Base-by-base conservation (phyloP, 2,329 filamentous ascomycete species). In the Colletotrichum lini region DNA sequence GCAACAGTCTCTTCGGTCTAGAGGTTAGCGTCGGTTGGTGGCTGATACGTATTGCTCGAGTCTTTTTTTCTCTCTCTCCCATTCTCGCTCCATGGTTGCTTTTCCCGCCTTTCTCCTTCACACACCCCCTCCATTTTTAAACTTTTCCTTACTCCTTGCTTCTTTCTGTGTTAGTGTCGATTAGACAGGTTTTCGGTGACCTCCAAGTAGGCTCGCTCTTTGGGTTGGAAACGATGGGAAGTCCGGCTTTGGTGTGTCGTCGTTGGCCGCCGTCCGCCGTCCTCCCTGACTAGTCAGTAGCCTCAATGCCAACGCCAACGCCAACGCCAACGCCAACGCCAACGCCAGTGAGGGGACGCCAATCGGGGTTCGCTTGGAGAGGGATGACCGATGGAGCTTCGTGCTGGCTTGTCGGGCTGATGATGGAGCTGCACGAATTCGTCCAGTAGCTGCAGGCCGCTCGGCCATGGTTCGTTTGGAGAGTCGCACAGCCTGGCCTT, bases 381-480 rank as follows among this genome's bases (percentile, higher is more conserved):
- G 9, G 9, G 7, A 0, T 13, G 23, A 26, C 23, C 45, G 54
- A 61, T 62, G 61, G 60, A 63, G 57, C 68, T 71, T 30, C 38
- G 45, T 50, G 52, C 62, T 67, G 63, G 58, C 57, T 47, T 54
- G 23, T 56, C 50, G n/a, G 45, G n/a, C 58, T 67, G 62, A 63
- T 67, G 68, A 57, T 62, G 68, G 57, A 23, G 26, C 50, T 67
- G 50, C 50, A 67, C 52, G 60, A 52, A 63, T 71, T 71, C 64
- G 64, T 71, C 68, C 52, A 21, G 60, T 62, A 45, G 63, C 38
- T 47, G 57, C 64, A 61, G 68, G 63, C 68, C 68, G 68, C 68
- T 71, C 68, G 68, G 68, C 65, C 68, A 40, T 58, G 44, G 64
- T 71, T 71, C 68, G 64, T 71, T 71, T 62, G 64, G 26, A 35